Evolutionary conservation across 2,329 filamentous ascomycete genomes (phyloP).

Genomic region (Fusarium secorum): DNA sequence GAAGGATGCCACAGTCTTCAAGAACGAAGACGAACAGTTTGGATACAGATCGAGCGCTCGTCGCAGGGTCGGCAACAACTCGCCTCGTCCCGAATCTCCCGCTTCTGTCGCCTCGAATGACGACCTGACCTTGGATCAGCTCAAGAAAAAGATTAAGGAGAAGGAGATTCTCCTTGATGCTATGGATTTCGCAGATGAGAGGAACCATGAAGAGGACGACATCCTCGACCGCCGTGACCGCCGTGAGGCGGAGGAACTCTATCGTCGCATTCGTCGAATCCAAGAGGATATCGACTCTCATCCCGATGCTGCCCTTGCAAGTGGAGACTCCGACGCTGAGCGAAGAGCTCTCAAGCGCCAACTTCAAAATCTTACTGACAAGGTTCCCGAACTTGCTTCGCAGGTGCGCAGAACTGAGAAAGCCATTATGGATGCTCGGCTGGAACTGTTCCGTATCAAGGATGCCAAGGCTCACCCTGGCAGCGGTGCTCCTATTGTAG

Average conservation of each 20-base stretch:
- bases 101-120: conserved; percentile 75
- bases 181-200: conserved; percentile 95
- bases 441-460: conserved; percentile 91
- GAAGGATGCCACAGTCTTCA: conserved; percentile 96
- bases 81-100: conserved; percentile 82
- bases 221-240: conserved; percentile 88
- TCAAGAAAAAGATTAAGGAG: conserved; percentile 91
- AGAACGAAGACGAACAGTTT: conserved; percentile 92
- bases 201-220: conserved; percentile 88
- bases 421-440: conserved; percentile 86
- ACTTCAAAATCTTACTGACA: conserved; percentile 86
- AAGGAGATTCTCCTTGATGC: conserved; percentile 94
- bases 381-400: conserved; percentile 89
- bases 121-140: conserved; percentile 83
- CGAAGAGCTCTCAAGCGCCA: conserved; percentile 86
- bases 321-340: conserved; percentile 86
- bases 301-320: conserved; percentile 74
- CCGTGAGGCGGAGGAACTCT: conserved; percentile 91
- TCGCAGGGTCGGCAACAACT: conserved; percentile 80
- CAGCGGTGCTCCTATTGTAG: conserved; percentile 81
- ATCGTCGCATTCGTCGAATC: conserved; percentile 86
- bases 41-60: conserved; percentile 95
- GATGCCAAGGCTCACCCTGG: conserved; percentile 92
- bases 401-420: conserved; percentile 91
- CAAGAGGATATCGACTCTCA: conserved; percentile 96